Evolutionary conservation across 164 flowering plant species (phyloP).

Genomic region (Annona squamosa): DNA sequence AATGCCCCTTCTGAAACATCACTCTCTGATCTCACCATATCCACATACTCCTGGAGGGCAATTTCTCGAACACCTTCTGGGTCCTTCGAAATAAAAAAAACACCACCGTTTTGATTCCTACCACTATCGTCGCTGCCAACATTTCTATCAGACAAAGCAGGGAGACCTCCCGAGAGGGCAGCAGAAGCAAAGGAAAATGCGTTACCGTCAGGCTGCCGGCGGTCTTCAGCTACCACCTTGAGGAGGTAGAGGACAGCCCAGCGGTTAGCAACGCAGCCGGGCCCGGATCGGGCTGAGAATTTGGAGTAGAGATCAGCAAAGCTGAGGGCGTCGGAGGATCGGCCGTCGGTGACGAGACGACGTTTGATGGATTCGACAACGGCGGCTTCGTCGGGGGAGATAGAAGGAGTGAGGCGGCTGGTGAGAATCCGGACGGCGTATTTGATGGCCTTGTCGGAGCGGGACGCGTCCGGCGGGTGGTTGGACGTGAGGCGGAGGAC

Average conservation of each 20-base stretch:
- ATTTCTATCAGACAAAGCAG: conserved; percentile 26
- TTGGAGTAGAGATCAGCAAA: conserved; percentile 81
- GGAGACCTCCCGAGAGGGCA: conserved; percentile 37
- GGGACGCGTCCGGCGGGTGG: conserved; percentile 7
- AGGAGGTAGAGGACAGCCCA: conserved; percentile 88
- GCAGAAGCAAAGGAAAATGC: conserved; percentile 25
- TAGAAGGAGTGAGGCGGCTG: conserved; percentile 83
- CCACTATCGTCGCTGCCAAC: background rate
- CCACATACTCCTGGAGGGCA: conserved; percentile 65
- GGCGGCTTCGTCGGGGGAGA: conserved; percentile 68
- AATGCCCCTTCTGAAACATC: conserved; percentile 77
- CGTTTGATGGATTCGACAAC: conserved; percentile 92
- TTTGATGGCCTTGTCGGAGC: conserved; percentile 39
- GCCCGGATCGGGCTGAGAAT: conserved; percentile 59
- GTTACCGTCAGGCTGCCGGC: conserved; percentile 24
- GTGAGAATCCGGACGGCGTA: conserved; percentile 74
- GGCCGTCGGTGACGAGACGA: conserved; percentile 72
- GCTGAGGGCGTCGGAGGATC: conserved; percentile 75
- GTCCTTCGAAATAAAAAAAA: conserved; percentile 62
- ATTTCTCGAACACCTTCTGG: conserved; percentile 70
- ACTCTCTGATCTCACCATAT: conserved; percentile 67
- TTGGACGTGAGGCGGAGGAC: conserved; percentile 45
- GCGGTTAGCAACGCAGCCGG: conserved; percentile 63
- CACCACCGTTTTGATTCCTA: conserved; percentile 45
- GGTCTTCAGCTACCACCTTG: conserved; percentile 66